Evolutionary conservation across 2,329 filamentous ascomycete genomes (phyloP), one percentile per base, ranked within the genome.

Genomic region (Curvularia sp.): DNA sequence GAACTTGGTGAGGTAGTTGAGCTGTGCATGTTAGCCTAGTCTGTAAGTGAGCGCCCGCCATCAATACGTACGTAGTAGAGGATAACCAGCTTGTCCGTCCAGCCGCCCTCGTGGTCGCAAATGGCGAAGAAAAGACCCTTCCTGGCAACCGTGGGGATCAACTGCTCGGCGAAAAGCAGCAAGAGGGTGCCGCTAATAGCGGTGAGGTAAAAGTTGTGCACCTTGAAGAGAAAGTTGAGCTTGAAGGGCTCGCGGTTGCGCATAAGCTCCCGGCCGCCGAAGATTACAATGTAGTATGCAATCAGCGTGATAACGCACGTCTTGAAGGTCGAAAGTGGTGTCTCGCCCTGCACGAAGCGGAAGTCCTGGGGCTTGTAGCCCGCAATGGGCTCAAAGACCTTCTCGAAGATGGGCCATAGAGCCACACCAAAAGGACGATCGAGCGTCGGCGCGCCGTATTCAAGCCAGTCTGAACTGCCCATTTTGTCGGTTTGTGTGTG

Each of bases 1-100:
- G 80, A 97, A 98, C 81, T 98, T 98, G 81, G 93, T 98, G 54
- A 97, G 87, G 83, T 98, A 98, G 84, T 96, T 98, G 77, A 98
- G 86, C 93, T 97, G 25, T 27, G 75, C 18, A 41, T 34, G 19
- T 84, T 71, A 85, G 81, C 71, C 21, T 15, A 23, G 23, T 36
- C 9, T 30, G 15, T 21, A 47, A 4, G 23, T 15, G 34, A 15
- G 5, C 23, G 42, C 38, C 19, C 39, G 48, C 15, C 9, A 10
- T 50, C 36, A 53, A 57, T 38, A 85, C 93, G 75, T 82, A 98
- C 94, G 79, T 98, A 99, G 87, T 99, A 99, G 67, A 99, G 84
- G 67, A 96, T 89, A 65, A 98, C 92, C 72, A 99, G 82, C 70
- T 90, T 91, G 79, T 95, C 89, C 19, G 95, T 97, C 93, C 94